These are phyloP conservation scores for Exophiala bonariae DNA, from an alignment of 2,329 filamentous ascomycete genomes.

Conservation along the genomic window DNA sequence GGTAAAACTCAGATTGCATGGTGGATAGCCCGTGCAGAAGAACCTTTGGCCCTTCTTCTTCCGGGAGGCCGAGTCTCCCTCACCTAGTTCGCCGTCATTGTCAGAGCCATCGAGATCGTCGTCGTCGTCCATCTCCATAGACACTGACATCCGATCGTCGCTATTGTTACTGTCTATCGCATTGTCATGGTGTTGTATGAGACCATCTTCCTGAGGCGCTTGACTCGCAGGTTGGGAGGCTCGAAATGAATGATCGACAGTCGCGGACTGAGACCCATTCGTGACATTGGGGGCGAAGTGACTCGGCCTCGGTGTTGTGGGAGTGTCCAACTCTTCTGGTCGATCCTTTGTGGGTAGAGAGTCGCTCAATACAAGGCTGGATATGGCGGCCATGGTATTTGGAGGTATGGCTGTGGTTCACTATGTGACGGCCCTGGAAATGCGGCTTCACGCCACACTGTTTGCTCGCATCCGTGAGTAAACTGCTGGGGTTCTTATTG, in stretches of 20 bases:
- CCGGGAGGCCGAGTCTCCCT: conserved; percentile 70
- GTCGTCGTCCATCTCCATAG: conserved; percentile 44
- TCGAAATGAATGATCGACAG: conserved; percentile 3
- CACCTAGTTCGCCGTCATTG: conserved; percentile 62
- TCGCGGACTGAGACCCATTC: conserved; percentile 6
- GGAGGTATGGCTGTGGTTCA: conserved; percentile 7
- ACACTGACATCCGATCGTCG: conserved; percentile 7
- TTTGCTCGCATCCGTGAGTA: conserved; percentile 18
- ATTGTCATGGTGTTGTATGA: neutral
- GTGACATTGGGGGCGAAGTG: conserved; percentile 8
- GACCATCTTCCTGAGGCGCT: neutral
- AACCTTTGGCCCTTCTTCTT: conserved; percentile 98
- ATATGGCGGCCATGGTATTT: conserved; percentile 23
- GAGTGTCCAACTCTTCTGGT: conserved; percentile 24
- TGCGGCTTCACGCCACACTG: conserved; percentile 22
- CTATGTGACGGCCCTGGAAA: conserved; percentile 9
- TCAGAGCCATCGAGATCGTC: conserved; percentile 66
- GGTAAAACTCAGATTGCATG: conserved; percentile 92
- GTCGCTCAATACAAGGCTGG: conserved; percentile 23
- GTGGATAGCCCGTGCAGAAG: conserved; percentile 92
- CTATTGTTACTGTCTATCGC: conserved; percentile 3
- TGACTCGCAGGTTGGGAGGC: conserved; percentile 11
- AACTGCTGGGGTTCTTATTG: conserved; percentile 2
- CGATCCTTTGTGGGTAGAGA: conserved; percentile 14
- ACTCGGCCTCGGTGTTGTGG: conserved; percentile 24